Percentiles rank a stretch among this genome's conserved stretches.
phyloP scores from a whole-genome alignment of 1,139 yeast genomes.

The Nakaseomyces sp. region DNA sequence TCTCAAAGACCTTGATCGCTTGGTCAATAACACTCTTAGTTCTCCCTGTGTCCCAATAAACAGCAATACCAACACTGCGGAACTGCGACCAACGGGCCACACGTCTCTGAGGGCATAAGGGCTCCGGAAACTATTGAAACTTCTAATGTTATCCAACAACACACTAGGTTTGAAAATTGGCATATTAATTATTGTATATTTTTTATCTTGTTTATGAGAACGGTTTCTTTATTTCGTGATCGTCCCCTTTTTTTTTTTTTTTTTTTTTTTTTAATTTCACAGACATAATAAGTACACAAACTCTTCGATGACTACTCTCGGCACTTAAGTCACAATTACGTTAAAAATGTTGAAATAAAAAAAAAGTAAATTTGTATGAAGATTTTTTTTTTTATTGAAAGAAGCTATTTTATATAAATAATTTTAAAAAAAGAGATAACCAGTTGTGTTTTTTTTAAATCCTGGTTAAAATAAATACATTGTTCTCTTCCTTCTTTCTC shows the following conservation, averaged over 20 bases:
- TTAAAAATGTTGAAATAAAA: too few species aligned
- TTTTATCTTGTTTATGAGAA: not conserved
- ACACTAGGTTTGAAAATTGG: not conserved
- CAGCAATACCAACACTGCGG: slow-evolving; percentile 65
- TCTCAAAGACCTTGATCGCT: slow-evolving; percentile 58
- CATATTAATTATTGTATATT: not conserved
- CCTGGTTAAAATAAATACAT: not conserved
- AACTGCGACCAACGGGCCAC: slow-evolving; percentile 45
- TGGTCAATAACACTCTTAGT: slow-evolving; percentile 65
- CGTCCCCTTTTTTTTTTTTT: not conserved
- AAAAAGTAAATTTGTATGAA: too few species aligned
- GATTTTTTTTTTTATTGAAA: too few species aligned
- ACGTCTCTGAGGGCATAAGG: slow-evolving; percentile 12
- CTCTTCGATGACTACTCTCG: too few species aligned
- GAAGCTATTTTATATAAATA: not conserved
- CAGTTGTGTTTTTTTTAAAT: not conserved
- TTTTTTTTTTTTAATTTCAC: too few species aligned
- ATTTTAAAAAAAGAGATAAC: not conserved
- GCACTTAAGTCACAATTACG: too few species aligned
- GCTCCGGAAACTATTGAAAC: not conserved
- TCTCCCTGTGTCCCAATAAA: slow-evolving; percentile 68
- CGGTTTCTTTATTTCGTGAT: not conserved
- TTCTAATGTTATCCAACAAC: not conserved
- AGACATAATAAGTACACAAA: too few species aligned
- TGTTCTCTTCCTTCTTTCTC: not conserved